Evolutionary conservation across 495 filamentous ascomycete species (phyloP).

Genomic region (Penicillium desertorum): DNA sequence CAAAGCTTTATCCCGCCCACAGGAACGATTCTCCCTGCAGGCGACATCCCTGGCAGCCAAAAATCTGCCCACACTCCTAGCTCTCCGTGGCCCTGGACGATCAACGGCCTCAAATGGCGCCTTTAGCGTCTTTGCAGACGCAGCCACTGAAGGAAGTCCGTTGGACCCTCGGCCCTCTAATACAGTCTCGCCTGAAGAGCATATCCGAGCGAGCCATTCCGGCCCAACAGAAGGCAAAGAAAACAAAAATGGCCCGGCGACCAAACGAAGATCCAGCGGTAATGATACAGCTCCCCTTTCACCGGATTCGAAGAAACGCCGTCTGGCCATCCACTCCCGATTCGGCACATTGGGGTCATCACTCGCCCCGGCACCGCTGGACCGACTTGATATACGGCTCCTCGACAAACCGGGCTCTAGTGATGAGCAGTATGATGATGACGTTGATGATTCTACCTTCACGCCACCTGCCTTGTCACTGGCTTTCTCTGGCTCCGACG

Average conservation of each 20-base stretch:
- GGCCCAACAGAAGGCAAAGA: constrained; percentile 23
- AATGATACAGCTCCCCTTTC: constrained; percentile 52
- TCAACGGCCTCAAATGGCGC: constrained; percentile 69
- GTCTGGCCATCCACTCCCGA: constrained; percentile 56
- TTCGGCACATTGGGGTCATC: constrained; percentile 38
- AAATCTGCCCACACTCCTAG: constrained; percentile 63
- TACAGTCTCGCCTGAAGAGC: constrained; percentile 45
- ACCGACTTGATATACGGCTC: constrained; percentile 37
- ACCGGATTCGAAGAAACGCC: constrained; percentile 60
- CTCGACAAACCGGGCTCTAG: constrained; percentile 26
- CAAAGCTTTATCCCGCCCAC: constrained; percentile 68
- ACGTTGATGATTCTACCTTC: neutral
- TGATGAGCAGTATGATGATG: constrained; percentile 23
- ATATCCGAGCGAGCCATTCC: constrained; percentile 27
- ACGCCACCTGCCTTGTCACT: constrained; percentile 50
- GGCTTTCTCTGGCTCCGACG: constrained; percentile 69
- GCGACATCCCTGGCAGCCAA: constrained; percentile 64
- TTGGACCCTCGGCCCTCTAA: constrained; percentile 51
- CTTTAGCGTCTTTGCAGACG: constrained; percentile 74
- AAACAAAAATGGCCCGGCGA: constrained; percentile 22
- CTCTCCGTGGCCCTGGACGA: constrained; percentile 63
- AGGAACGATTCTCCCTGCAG: constrained; percentile 65
- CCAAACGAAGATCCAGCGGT: constrained; percentile 6
- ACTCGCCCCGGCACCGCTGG: constrained; percentile 28
- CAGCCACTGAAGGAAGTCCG: constrained; percentile 56